A percentile compares a stretch with the other conserved stretches of the same genome.
These are phyloP conservation scores for Articulospora tetracladia DNA, from an alignment of 495 filamentous ascomycete genomes.

Conservation along the genomic window DNA sequence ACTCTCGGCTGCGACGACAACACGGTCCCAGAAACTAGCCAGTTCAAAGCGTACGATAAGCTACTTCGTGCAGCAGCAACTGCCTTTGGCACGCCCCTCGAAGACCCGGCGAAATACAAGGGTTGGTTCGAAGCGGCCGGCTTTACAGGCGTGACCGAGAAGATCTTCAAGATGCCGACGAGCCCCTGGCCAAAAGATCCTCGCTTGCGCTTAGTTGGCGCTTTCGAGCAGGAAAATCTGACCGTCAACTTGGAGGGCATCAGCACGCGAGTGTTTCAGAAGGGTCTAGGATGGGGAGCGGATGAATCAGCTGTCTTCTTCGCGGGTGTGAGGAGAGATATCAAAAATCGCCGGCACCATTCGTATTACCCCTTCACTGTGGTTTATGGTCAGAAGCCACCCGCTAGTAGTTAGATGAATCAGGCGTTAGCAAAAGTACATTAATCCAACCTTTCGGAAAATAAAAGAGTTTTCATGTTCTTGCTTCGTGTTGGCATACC, in stretches of 20 bases:
- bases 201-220: conserved; percentile 38
- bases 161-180: conserved; percentile 27
- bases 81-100: not conserved
- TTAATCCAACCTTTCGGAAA: too few relatives aligned
- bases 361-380: not conserved
- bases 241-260: not conserved
- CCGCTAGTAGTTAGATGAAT: too few relatives aligned
- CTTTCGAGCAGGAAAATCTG: conserved; percentile 16
- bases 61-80: not conserved
- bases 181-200: conserved; percentile 40
- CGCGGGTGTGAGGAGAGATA: not conserved
- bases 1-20: not conserved
- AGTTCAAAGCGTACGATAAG: not conserved
- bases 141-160: conserved; percentile 26
- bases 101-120: not conserved
- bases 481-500: too few relatives aligned
- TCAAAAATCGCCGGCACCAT: not conserved
- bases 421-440: too few relatives aligned
- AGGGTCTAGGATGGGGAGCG: not conserved
- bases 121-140: conserved; percentile 27
- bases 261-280: not conserved
- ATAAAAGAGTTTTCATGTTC: too few relatives aligned
- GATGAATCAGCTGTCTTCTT: not conserved
- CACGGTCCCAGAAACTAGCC: not conserved
- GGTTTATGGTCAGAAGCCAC: not conserved